Evolutionary conservation across 2,329 filamentous ascomycete genomes (phyloP), one percentile per base, ranked within the genome.

Genomic region (Fusarium sp.): DNA sequence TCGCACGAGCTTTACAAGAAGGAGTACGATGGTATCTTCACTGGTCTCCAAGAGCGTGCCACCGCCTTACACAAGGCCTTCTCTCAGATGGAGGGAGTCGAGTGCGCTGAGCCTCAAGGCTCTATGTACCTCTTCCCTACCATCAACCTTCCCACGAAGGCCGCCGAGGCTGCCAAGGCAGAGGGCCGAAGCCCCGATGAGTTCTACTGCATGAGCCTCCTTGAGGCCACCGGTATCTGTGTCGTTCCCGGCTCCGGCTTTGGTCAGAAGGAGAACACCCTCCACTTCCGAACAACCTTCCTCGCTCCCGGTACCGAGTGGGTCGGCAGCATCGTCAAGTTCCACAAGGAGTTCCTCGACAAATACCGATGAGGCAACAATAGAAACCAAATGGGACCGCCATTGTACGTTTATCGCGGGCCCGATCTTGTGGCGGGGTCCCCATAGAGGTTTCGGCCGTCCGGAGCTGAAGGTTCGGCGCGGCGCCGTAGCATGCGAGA

Each of bases 51-150:
- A 76, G 82, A 91, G 79, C 91, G 96, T 69, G 96, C 96, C 37
- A 87, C 84, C 60, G 94, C 96, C 9, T 85, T 99, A 48, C 96
- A 96, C 81, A 87, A 94, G 74, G 94, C 95, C 27, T 99, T 99
- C 81, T 84, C 89, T 79, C 83, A 93, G 77, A 98, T 99, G 96
- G 95, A 98, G 80, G 96, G 96, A 59, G 95, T 99, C 60, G 88
- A 94, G 78, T 97, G 94, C 81, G 91, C 91, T 74, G 86, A 89
- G 72, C 96, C 96, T 56, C 92, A 97, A 86, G 96, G 96, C 63
- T 91, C 92, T 77, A 99, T 99, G 96, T 99, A 99, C 83, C 91
- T 99, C 75, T 99, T 98, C 88, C 96, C 96, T 23, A 96, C 93
- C 72, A 97, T 99, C 81, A 88, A 84, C 33, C 84, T 99, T 23